Evolutionary conservation across 1,284 basidiomycete species (phyloP).

Genomic region (Malassezia pachydermatis): DNA sequence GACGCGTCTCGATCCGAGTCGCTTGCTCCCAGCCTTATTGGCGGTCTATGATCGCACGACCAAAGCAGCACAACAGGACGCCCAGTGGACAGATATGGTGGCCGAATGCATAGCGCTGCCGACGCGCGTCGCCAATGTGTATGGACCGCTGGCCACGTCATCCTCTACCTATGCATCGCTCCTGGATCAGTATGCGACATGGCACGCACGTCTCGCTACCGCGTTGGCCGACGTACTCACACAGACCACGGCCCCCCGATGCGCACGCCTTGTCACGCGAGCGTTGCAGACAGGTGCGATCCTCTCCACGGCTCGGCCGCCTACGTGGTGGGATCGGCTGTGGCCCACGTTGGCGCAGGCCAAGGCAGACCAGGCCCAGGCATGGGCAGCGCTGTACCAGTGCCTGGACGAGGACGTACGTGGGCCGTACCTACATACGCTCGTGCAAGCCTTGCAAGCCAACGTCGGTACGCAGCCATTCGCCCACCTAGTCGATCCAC

Average conservation of each 20-base stretch:
- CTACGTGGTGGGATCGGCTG: not conserved
- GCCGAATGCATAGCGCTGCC: constrained; percentile 8
- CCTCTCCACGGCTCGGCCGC: not conserved
- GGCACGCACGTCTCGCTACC: not conserved
- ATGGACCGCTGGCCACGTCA: not conserved
- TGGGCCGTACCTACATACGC: not conserved
- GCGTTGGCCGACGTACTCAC: not conserved
- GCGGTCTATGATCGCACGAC: not conserved
- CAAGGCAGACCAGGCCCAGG: not conserved
- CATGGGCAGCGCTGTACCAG: constrained; percentile 1
- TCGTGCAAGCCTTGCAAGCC: not conserved
- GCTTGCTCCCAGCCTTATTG: not conserved
- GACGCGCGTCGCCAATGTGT: constrained; percentile 14
- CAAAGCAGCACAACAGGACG: constrained; percentile 1
- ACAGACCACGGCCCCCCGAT: not conserved
- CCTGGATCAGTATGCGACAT: not conserved
- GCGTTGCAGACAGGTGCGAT: not conserved
- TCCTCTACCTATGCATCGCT: not conserved
- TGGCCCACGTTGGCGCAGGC: not conserved
- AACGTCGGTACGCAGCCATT: not conserved
- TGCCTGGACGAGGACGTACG: not conserved
- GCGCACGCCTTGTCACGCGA: not conserved
- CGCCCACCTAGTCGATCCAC: constrained; percentile 3
- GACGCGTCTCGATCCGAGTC: not conserved
- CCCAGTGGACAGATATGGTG: constrained; percentile 3